Evolutionary conservation across 768 basidiomycete genomes (phyloP).

Genomic region (Galerina marginata): DNA sequence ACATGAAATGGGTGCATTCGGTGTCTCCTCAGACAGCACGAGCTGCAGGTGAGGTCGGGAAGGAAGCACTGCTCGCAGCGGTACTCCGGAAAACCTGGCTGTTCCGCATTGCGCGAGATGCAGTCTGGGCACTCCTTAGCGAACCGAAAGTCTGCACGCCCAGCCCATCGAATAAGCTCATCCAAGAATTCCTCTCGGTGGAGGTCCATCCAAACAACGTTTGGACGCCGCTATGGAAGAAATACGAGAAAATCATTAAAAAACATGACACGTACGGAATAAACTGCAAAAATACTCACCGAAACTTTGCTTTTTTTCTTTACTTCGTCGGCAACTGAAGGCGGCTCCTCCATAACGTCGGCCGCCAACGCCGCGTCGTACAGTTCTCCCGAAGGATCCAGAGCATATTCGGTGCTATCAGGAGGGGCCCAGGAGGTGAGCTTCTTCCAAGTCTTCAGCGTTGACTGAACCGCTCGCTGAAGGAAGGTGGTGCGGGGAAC

Average conservation of each 20-base stretch:
- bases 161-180: background rate
- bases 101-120: background rate
- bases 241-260: too few relatives aligned
- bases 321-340: background rate
- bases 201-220: slow-evolving; percentile 2
- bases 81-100: background rate
- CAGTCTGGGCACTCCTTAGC: background rate
- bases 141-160: background rate
- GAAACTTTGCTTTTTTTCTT: background rate
- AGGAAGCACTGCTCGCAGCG: background rate
- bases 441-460: background rate
- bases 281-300: background rate
- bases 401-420: background rate
- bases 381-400: background rate
- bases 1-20: background rate
- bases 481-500: background rate
- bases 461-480: background rate
- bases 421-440: background rate
- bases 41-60: background rate
- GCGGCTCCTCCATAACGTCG: background rate
- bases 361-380: background rate
- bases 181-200: background rate
- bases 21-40: slow-evolving; percentile 1
- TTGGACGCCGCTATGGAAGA: background rate
- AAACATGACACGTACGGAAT: background rate